Percentiles rank a stretch among this genome's conserved stretches.
phyloP scores from a whole-genome alignment of 768 basidiomycete genomes.

The Boletus pseudopeckii region DNA sequence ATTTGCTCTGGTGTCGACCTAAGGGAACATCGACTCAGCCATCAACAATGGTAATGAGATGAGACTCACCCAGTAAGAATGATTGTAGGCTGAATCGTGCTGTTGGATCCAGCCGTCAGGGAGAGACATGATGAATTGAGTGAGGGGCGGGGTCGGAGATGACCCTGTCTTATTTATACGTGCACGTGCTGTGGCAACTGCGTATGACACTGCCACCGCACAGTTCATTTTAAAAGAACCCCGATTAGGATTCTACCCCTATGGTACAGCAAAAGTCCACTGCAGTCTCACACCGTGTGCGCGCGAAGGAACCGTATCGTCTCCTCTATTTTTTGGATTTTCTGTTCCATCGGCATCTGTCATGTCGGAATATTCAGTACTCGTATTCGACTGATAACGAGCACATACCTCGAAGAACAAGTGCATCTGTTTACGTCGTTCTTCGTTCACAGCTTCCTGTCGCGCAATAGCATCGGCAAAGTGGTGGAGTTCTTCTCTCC shows the following conservation, averaged over 20 bases:
- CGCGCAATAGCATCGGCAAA: conserved; percentile 49
- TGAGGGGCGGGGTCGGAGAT: neutral
- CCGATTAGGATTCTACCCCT: neutral
- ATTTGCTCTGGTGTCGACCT: conserved; percentile 62
- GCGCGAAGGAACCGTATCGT: conserved; percentile 40
- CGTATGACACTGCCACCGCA: conserved; percentile 3
- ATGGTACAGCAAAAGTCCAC: neutral
- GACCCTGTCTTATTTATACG: neutral
- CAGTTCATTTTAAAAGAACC: neutral
- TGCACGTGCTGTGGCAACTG: conserved; percentile 20
- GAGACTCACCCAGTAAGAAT: conserved; percentile 47
- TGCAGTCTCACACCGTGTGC: conserved; percentile 5
- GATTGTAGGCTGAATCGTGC: conserved; percentile 40
- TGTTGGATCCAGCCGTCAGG: conserved; percentile 59
- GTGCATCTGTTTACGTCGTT: conserved; percentile 45
- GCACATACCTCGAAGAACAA: conserved; percentile 45
- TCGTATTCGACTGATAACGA: neutral
- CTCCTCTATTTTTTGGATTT: conserved; percentile 49
- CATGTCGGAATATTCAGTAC: neutral
- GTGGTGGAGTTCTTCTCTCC: conserved; percentile 20
- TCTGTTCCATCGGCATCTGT: conserved; percentile 57
- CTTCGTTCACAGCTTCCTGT: conserved; percentile 36
- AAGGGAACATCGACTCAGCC: neutral
- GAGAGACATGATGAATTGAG: conserved; percentile 32
- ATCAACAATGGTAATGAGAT: too few species aligned